Conservation (phyloP, 495 filamentous ascomycete species). For the Penicillium flavigenum region DNA sequence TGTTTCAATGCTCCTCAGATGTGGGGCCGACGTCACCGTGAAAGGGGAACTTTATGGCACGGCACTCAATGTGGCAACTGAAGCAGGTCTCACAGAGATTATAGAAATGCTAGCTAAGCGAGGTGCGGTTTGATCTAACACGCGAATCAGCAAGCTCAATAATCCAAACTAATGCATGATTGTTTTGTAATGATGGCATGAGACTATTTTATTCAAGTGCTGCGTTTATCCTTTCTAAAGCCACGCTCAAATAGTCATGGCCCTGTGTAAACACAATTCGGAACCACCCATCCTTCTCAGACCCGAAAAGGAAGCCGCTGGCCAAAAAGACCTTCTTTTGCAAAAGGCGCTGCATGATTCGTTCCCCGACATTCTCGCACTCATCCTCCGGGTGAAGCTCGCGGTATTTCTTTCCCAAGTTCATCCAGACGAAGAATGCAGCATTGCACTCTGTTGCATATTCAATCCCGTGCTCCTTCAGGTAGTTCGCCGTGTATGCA, state of each 20-base stretch:
- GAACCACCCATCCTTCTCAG: conserved; percentile 52
- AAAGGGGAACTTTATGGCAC: background rate
- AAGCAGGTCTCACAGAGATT: background rate
- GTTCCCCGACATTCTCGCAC: conserved; percentile 22
- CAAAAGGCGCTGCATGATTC: conserved; percentile 34
- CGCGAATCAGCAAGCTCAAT: background rate
- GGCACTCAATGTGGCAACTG: background rate
- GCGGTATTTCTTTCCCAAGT: conserved; percentile 46
- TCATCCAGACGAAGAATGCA: conserved; percentile 61
- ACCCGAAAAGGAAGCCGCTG: conserved; percentile 41
- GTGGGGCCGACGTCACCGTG: background rate
- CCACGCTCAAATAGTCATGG: conserved; percentile 37
- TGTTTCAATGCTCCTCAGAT: background rate
- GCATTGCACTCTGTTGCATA: conserved; percentile 46
- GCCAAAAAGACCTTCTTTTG: conserved; percentile 47
- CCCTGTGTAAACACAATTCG: conserved; percentile 51
- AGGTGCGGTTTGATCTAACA: background rate
- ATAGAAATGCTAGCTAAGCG: background rate
- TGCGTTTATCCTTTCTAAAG: conserved; percentile 41
- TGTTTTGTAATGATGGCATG: background rate
- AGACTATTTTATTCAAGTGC: conserved; percentile 16
- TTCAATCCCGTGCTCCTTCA: conserved; percentile 40
- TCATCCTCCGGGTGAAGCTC: conserved; percentile 30
- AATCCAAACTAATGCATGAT: background rate
- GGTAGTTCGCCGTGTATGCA: conserved; percentile 31